Conservation (phyloP, 78 protist species). For the Mantamonas sphyraenae region DNA sequence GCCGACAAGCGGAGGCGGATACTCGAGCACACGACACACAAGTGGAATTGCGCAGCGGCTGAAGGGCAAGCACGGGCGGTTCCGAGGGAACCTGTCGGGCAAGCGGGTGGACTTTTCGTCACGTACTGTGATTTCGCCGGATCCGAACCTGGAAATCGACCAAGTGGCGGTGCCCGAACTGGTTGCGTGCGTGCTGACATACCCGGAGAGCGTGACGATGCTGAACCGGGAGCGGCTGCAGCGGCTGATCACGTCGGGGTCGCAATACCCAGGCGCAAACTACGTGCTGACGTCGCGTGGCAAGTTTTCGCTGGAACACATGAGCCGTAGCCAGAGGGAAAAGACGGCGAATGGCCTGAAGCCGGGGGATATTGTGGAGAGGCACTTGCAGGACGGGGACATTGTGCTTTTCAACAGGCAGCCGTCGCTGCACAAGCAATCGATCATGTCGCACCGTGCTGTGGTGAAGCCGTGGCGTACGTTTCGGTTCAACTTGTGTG, state of each 20-base stretch:
- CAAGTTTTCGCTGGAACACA: not conserved
- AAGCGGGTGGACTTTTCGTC: constrained; percentile 98
- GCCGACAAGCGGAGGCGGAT: not conserved
- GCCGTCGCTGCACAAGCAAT: constrained; percentile 98
- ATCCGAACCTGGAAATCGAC: constrained; percentile 92
- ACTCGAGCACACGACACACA: not conserved
- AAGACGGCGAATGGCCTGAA: not conserved
- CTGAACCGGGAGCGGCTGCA: constrained; percentile 53
- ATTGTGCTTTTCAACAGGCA: constrained; percentile 95
- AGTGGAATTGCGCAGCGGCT: constrained; percentile 79
- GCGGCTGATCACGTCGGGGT: constrained; percentile 35
- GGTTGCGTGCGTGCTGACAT: constrained; percentile 87
- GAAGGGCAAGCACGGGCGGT: constrained; percentile 97
- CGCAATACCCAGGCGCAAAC: constrained; percentile 75
- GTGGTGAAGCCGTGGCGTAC: constrained; percentile 88
- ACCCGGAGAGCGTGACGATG: constrained; percentile 83
- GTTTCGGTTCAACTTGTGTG: constrained; percentile 97
- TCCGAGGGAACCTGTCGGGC: constrained; percentile 94
- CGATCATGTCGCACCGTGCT: constrained; percentile 97
- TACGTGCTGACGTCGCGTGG: constrained; percentile 28
- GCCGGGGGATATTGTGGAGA: constrained; percentile 82
- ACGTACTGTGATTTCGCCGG: constrained; percentile 99
- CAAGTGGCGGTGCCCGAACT: constrained; percentile 77
- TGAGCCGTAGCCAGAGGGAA: not conserved
- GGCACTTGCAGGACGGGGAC: constrained; percentile 92